phyloP scores from a whole-genome alignment of 2,329 filamentous ascomycete genomes.

The Pseudomassariella vexata region DNA sequence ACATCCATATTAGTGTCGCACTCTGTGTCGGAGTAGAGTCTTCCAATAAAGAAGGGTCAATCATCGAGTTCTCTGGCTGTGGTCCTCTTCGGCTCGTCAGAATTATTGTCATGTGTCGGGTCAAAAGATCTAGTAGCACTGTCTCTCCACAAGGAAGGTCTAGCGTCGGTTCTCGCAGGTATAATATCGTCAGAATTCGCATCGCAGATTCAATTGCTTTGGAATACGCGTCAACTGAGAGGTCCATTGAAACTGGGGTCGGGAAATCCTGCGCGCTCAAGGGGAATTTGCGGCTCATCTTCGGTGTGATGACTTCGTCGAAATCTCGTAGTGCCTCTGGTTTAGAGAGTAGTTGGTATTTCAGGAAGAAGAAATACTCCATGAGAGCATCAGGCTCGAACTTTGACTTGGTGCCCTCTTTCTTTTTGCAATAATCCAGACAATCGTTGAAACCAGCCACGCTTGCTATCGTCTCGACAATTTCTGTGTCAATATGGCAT shows the following conservation, averaged over 20 bases:
- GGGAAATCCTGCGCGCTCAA: neutral
- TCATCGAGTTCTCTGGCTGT: neutral
- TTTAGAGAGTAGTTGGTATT: slow-evolving; percentile 6
- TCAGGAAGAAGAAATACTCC: slow-evolving; percentile 9
- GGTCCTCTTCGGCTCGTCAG: neutral
- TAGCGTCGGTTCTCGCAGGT: slow-evolving; percentile 8
- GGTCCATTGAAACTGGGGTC: neutral
- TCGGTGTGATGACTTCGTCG: slow-evolving; percentile 3
- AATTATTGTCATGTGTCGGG: neutral
- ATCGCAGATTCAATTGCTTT: slow-evolving; percentile 7
- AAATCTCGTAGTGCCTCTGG: slow-evolving; percentile 4
- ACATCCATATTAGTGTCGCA: slow-evolving; percentile 9
- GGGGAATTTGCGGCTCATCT: neutral
- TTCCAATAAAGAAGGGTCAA: slow-evolving; percentile 5
- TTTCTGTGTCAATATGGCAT: slow-evolving; percentile 14
- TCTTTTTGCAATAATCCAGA: neutral
- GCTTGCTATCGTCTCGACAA: slow-evolving; percentile 17
- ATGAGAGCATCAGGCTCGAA: slow-evolving; percentile 4
- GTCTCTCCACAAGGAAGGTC: slow-evolving; percentile 8
- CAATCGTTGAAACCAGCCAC: slow-evolving; percentile 18
- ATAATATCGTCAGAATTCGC: slow-evolving; percentile 7
- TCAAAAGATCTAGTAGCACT: slow-evolving; percentile 3
- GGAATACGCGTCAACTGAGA: neutral
- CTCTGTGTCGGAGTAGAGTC: slow-evolving; percentile 1
- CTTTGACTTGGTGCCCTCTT: neutral